Evolutionary conservation across 768 basidiomycete genomes (phyloP), one percentile per base, ranked within the genome.

Genomic region (Rhodosporidiobolus odoratus): DNA sequence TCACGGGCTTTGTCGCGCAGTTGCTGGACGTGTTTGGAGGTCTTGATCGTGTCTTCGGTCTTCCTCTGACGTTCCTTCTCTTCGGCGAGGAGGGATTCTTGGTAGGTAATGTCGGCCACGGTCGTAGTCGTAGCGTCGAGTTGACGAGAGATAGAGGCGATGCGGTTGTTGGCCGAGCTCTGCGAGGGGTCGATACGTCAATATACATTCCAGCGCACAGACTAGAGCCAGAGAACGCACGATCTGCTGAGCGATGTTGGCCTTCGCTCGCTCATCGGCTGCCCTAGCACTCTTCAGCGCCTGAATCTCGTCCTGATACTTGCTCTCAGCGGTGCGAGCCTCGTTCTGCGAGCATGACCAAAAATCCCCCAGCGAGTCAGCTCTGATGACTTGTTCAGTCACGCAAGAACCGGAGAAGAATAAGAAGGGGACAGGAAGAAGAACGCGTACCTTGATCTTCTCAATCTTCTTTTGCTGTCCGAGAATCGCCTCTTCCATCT

Each of bases 271-370:
- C 62, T 78, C 77, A 27, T 78, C 78, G 7, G 78, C 78, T n/a
- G 77, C 65, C 53, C 77, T 72, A 8, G 76, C 88, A 60, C 86
- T 88, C 60, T 86, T 86, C 38, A 86, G 84, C 4, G 81, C 78
- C 68, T 83, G 81, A 58, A 91, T 84, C 27, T 88, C 86, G 8
- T 77, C 73, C 72, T 86, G 86, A 58, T 87, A 76, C 73, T 86
- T 88, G 48, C 75, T 73, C 57, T 81, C 80, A 23, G 73, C 73
- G 6, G 77, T 72, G 19, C 77, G 68, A 2, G 78, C 79, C 34
- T 78, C 79, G 9, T 69, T 74, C 80, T 81, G 65, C n/a, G n/a
- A n/a, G n/a, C 25, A 17, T 12, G 23, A 7, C 0, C 1, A 37
- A 38, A 16, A 21, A n/a, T 25, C 48, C 9, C 35, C 45, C 37